phyloP scores from a whole-genome alignment of 495 filamentous ascomycete species.

The Xylaria intraflava region DNA sequence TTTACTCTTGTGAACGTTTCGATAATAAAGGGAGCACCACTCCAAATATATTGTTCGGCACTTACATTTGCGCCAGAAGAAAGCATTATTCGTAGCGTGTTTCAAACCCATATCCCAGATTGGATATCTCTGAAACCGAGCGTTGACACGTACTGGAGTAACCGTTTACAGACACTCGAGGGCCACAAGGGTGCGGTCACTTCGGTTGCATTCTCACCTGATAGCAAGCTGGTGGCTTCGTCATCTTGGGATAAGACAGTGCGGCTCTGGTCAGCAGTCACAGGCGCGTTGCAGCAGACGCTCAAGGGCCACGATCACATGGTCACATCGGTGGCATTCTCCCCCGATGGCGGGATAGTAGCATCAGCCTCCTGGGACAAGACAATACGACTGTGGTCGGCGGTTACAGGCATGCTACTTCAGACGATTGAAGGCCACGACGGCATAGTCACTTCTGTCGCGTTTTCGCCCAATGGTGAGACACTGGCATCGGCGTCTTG shows the following conservation, averaged over 20 bases:
- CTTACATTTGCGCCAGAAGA: slow-evolving; percentile 26
- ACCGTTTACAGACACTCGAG: not conserved
- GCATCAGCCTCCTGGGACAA: not conserved
- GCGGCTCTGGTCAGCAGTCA: not conserved
- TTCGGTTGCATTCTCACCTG: not conserved
- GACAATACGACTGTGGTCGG: not conserved
- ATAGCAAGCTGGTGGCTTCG: not conserved
- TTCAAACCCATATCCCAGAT: not conserved
- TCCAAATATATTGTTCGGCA: slow-evolving; percentile 28
- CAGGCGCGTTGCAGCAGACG: not conserved
- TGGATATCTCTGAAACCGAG: not conserved
- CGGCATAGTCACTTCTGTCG: not conserved
- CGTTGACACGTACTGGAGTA: not conserved
- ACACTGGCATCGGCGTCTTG: no score
- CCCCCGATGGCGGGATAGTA: not conserved
- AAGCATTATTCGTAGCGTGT: slow-evolving; percentile 18
- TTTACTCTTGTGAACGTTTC: slow-evolving; percentile 22
- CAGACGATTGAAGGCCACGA: not conserved
- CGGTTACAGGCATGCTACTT: not conserved
- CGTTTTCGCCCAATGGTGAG: not conserved
- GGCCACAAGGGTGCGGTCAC: not conserved
- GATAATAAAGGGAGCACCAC: slow-evolving; percentile 25
- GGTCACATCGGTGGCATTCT: not conserved
- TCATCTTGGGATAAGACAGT: not conserved
- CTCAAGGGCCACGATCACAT: not conserved